Evolutionary conservation across 345 rosid species (phyloP), one percentile per base, ranked within the genome.

Genomic region (Eucalyptus tenuipes): DNA sequence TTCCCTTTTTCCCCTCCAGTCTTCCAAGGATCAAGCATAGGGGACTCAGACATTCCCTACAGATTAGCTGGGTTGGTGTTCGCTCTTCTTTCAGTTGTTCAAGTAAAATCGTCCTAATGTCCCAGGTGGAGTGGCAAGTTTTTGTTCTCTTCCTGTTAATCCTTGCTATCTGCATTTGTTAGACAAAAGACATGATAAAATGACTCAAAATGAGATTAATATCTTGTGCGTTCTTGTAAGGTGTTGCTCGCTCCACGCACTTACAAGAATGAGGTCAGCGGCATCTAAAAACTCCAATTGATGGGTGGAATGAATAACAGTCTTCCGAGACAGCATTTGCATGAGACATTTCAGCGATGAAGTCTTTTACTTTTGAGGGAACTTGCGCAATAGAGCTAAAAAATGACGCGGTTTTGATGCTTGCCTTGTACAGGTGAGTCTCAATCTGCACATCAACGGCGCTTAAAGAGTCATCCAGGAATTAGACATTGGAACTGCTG

Each of bases 381-480:
- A 48, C 40, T 49, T 10, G 87, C 13, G 47, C 75, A 64, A 64
- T 16, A 64, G 68, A 59, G 71, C 16, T n/a, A n/a, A 64, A 64
- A 64, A 64, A 64, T 64, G 18, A 64, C 13, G 94, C 8, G 14
- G 75, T n/a, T 64, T 64, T n/a, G 75, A 64, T 86, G 87, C 87
- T 88, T 90, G 88, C 91, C 91, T 88, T 91, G 90, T 90, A 91
- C 44, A 91, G 88, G 91, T 95, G 95, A 20, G 96, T 92, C 85
- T 96, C 97, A 44, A 97, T 95, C 87, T 94, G 98, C 53, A 95
- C 96, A 89, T 96, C 97, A 85, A 96, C 96, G 25, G 97, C 95
- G 82, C 96, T 95, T 85, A 96, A 96, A 89, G 97, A 96, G 88
- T 96, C 98, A 90, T 96, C 99, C 13, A 96, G 91, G 89, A 96